Conservation (phyloP, 495 filamentous ascomycete genomes). For the Talaromyces thailandensis region DNA sequence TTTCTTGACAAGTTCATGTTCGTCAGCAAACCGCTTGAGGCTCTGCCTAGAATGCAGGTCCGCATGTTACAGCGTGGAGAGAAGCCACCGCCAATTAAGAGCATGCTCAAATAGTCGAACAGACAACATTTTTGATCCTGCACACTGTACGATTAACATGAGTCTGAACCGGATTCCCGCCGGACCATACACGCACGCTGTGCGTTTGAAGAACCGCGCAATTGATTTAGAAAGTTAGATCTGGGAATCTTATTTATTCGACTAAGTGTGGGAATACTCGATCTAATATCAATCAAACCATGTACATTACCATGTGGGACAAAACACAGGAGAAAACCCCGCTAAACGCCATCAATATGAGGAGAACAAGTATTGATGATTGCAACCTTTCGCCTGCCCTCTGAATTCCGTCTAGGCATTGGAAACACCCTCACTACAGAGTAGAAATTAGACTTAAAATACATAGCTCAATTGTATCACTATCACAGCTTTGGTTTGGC, state of each 20-base stretch:
- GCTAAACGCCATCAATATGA: not conserved
- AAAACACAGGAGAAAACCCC: not conserved
- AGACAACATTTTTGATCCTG: not conserved
- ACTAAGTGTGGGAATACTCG: not conserved
- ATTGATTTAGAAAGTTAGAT: not conserved
- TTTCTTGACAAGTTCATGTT: constrained; percentile 29
- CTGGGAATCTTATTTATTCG: not conserved
- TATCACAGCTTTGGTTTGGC: constrained; percentile 51
- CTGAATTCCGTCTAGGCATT: not conserved
- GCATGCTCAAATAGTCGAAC: not conserved
- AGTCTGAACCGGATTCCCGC: not conserved
- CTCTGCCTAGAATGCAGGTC: constrained; percentile 14
- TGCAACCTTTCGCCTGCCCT: not conserved
- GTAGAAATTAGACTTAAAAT: not conserved
- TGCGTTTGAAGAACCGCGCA: not conserved
- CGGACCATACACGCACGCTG: not conserved
- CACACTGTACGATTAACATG: not conserved
- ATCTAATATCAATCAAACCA: not conserved
- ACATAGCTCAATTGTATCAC: not conserved
- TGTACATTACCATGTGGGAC: not conserved
- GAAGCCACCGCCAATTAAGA: constrained; percentile 2
- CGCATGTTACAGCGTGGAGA: constrained; percentile 7
- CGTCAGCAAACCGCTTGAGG: constrained; percentile 13
- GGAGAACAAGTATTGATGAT: not conserved
- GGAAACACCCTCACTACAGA: not conserved